Percentiles rank a stretch among this genome's conserved stretches.
These are phyloP conservation scores for Apophysomyces ossiformis DNA, from an alignment of 371 early-diverging fungal species.

Conservation along the genomic window DNA sequence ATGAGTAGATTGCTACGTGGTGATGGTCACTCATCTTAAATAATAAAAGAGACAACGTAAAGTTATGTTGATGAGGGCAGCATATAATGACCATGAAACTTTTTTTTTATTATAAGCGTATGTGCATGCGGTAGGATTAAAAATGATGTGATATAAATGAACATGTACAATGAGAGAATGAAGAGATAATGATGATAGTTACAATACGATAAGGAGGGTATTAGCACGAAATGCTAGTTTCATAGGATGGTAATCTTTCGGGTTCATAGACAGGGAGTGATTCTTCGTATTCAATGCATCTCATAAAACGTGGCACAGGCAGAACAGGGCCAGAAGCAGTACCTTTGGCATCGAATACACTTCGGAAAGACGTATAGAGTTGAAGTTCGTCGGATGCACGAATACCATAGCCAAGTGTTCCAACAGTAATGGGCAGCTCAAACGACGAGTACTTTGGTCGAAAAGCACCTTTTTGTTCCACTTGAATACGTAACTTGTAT, in stretches of 20 bases:
- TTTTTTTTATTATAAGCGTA: no score
- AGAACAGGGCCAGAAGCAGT: background rate
- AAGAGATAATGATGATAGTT: background rate
- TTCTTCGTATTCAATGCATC: conserved; percentile 33
- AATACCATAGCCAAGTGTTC: conserved; percentile 40
- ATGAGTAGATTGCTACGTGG: no score
- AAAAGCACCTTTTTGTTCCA: background rate
- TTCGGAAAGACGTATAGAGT: conserved; percentile 23
- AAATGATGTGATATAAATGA: background rate
- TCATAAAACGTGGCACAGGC: conserved; percentile 31
- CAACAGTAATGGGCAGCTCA: conserved; percentile 32
- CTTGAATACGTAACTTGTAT: background rate
- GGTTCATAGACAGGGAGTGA: conserved; percentile 32
- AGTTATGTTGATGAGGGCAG: no score
- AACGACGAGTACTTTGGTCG: conserved; percentile 14
- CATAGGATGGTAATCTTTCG: conserved; percentile 67
- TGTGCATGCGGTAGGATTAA: no score
- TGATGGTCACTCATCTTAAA: no score
- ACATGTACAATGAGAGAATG: background rate
- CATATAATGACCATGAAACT: no score
- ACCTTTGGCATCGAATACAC: conserved; percentile 4
- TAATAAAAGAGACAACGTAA: no score
- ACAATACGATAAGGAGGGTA: conserved; percentile 26
- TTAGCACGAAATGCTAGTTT: conserved; percentile 48
- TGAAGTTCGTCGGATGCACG: conserved; percentile 34